These are phyloP conservation scores for Fusarium lyarnte DNA, from an alignment of 2,329 filamentous ascomycete genomes.

Conservation along the genomic window DNA sequence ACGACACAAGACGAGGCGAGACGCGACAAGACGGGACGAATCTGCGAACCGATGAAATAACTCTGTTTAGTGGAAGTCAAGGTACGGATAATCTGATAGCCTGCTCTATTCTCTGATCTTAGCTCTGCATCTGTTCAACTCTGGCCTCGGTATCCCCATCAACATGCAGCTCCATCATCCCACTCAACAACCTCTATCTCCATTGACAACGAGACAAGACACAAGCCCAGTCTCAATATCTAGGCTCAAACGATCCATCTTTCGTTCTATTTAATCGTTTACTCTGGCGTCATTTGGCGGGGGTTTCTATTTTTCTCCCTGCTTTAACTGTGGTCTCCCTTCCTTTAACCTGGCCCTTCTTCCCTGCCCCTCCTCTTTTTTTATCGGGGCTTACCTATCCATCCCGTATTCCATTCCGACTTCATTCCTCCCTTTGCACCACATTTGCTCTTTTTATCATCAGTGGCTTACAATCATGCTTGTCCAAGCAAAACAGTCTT, in stretches of 20 bases:
- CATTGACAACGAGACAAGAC: slow-evolving; percentile 33
- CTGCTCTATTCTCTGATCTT: background rate
- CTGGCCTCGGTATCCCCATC: slow-evolving; percentile 28
- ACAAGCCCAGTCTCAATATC: slow-evolving; percentile 18
- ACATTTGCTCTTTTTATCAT: slow-evolving; percentile 24
- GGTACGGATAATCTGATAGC: slow-evolving; percentile 7
- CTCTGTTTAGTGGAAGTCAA: slow-evolving; percentile 6
- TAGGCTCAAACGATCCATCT: background rate
- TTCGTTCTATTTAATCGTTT: slow-evolving; percentile 14
- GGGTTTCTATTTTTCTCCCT: slow-evolving; percentile 21
- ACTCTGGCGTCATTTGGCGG: slow-evolving; percentile 18
- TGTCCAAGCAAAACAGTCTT: slow-evolving; percentile 37
- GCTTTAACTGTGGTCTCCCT: slow-evolving; percentile 25
- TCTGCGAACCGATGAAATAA: slow-evolving; percentile 8
- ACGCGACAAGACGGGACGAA: slow-evolving; percentile 6
- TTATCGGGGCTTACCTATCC: slow-evolving; percentile 32
- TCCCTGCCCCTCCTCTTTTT: slow-evolving; percentile 44
- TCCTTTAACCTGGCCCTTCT: slow-evolving; percentile 22
- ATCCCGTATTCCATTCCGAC: slow-evolving; percentile 36
- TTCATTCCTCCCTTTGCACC: slow-evolving; percentile 38
- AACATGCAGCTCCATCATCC: slow-evolving; percentile 22
- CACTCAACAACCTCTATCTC: slow-evolving; percentile 21
- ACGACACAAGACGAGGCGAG: background rate
- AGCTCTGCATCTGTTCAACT: background rate
- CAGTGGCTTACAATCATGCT: slow-evolving; percentile 35